Percentiles rank a stretch among this genome's conserved stretches.
Evolutionary conservation across 345 rosid genomes (phyloP).

Genomic region (Camelina sativa): DNA sequence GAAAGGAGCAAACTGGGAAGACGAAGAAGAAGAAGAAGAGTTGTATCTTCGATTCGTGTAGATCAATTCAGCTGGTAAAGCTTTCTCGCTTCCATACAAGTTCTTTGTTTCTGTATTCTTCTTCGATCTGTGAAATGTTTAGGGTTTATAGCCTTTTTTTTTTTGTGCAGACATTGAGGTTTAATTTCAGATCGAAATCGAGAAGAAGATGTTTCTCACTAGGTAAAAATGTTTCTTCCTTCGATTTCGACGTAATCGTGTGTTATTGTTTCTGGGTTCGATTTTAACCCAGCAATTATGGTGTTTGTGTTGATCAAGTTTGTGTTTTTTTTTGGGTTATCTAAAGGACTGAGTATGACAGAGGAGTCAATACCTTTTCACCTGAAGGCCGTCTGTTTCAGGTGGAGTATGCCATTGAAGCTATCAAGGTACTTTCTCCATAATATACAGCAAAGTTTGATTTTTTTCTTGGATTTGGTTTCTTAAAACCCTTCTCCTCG

Average conservation of each 20-base stretch:
- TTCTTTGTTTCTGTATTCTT: not conserved
- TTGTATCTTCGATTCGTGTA: slow-evolving; percentile 10
- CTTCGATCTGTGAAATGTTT: not conserved
- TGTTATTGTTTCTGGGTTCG: slow-evolving; percentile 9
- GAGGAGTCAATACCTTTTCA: slow-evolving; percentile 97
- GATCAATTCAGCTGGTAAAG: slow-evolving; percentile 30
- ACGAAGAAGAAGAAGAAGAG: not conserved
- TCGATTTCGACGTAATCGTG: not conserved
- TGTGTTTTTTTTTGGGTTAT: not conserved
- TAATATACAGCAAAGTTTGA: not conserved
- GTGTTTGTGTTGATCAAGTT: not conserved
- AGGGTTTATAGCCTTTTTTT: not conserved
- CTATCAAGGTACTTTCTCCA: slow-evolving; percentile 66
- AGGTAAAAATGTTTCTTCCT: slow-evolving; percentile 44
- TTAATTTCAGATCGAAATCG: slow-evolving; percentile 40
- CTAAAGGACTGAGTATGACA: slow-evolving; percentile 89
- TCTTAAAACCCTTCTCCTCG: not conserved
- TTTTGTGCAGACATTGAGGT: slow-evolving; percentile 23
- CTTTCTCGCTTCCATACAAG: not conserved
- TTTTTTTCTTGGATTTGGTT: not conserved
- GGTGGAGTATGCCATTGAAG: slow-evolving; percentile 95
- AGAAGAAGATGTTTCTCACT: slow-evolving; percentile 62
- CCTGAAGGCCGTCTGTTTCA: slow-evolving; percentile 93
- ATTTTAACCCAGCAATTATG: not conserved
- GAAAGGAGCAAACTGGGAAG: not conserved